A percentile compares a stretch with the other conserved stretches of the same genome.
These are phyloP conservation scores for Skeletonema potamos DNA, from an alignment of 108 stramenopile genomes.

Conservation along the genomic window DNA sequence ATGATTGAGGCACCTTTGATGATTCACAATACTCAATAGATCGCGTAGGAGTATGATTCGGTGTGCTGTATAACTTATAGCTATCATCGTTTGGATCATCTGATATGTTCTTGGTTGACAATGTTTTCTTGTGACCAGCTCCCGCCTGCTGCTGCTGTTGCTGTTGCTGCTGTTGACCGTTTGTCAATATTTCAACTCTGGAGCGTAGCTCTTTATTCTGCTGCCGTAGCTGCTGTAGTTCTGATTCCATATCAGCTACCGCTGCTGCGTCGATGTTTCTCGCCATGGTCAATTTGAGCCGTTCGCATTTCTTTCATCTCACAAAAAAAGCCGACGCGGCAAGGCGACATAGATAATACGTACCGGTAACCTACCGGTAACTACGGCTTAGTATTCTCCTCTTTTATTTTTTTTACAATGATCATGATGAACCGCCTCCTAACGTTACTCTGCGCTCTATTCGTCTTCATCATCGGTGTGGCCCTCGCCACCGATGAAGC, in stretches of 20 bases:
- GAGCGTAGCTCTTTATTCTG: slow-evolving; percentile 35
- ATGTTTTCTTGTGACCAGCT: background rate
- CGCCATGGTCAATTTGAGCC: background rate
- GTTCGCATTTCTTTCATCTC: too few species aligned
- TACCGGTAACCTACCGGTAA: too few species aligned
- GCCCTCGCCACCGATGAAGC: slow-evolving; percentile 68
- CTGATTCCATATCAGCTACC: slow-evolving; percentile 21
- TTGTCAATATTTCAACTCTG: slow-evolving; percentile 17
- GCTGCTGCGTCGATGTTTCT: slow-evolving; percentile 3
- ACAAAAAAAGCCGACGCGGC: too few species aligned
- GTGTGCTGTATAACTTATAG: background rate
- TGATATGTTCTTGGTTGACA: background rate
- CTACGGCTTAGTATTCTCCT: too few species aligned
- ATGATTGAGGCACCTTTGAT: background rate
- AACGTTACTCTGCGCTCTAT: slow-evolving; percentile 6
- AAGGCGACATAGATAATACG: too few species aligned
- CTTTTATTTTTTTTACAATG: background rate
- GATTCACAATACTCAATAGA: background rate
- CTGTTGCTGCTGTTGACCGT: background rate
- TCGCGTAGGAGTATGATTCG: background rate
- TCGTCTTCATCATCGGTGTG: slow-evolving; percentile 18
- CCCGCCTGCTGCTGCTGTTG: background rate
- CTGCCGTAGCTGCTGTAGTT: slow-evolving; percentile 33
- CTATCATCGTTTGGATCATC: too few species aligned
- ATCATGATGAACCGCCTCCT: slow-evolving; percentile 9